phyloP scores from a whole-genome alignment of 768 basidiomycete genomes.

The Agaricus sinodeliciosus region DNA sequence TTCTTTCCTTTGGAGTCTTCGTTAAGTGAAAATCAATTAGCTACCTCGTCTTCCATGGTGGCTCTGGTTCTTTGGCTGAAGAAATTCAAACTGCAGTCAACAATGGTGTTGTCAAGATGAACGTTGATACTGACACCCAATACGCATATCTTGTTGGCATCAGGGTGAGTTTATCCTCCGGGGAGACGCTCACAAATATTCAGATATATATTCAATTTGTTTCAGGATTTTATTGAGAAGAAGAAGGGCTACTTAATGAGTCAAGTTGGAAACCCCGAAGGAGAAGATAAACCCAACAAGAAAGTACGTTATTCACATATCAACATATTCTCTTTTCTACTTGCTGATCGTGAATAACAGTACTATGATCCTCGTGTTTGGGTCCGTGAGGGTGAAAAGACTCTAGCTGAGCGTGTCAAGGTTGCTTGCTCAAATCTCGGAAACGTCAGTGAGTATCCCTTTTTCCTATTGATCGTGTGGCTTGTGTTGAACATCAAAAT shows the following conservation, averaged over 20 bases:
- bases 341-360: slow-evolving; percentile 25
- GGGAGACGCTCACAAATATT: background rate
- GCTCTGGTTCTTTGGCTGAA: slow-evolving; percentile 93
- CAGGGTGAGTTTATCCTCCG: slow-evolving; percentile 37
- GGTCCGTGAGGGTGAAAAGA: slow-evolving; percentile 99
- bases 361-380: slow-evolving; percentile 96
- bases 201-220: background rate
- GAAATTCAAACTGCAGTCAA: slow-evolving; percentile 90
- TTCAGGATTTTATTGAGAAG: slow-evolving; percentile 74
- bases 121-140: slow-evolving; percentile 94
- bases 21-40: slow-evolving; percentile 29
- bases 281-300: slow-evolving; percentile 98
- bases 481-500: background rate
- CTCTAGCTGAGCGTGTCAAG: slow-evolving; percentile 79
- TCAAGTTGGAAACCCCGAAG: slow-evolving; percentile 97
- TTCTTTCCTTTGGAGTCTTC: background rate
- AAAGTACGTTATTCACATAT: slow-evolving; percentile 45
- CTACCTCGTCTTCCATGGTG: slow-evolving; percentile 99
- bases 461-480: background rate
- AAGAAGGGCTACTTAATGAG: slow-evolving; percentile 85
- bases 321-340: background rate
- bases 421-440: slow-evolving; percentile 91
- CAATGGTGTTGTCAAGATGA: slow-evolving; percentile 98
- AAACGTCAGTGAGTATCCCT: slow-evolving; percentile 28
- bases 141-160: slow-evolving; percentile 88